Conservation (phyloP, 148 eudicot genomes). For the Silene conica region DNA sequence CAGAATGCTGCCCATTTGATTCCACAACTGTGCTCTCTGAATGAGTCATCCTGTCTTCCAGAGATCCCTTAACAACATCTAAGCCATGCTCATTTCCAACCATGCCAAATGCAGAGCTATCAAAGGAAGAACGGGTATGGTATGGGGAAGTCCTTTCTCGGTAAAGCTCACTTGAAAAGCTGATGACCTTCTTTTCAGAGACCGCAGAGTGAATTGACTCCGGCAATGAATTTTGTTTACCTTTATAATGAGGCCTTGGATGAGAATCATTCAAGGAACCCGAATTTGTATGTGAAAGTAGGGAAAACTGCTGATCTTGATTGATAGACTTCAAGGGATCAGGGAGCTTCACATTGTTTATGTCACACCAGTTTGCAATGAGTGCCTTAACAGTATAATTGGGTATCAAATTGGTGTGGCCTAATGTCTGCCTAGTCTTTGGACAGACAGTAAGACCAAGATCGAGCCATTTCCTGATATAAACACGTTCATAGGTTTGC, state of each 20-base stretch:
- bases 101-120: constrained; percentile 43
- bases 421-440: constrained; percentile 80
- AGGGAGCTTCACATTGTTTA: constrained; percentile 74
- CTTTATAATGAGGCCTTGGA: constrained; percentile 38
- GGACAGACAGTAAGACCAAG: constrained; percentile 95
- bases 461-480: constrained; percentile 85
- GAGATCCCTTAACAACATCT: constrained; percentile 39
- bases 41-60: constrained; percentile 41
- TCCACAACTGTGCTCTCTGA: constrained; percentile 46
- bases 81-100: constrained; percentile 41
- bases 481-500: constrained; percentile 89
- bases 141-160: constrained; percentile 41
- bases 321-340: constrained; percentile 61
- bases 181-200: constrained; percentile 32
- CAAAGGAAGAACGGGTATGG: constrained; percentile 56
- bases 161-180: constrained; percentile 40
- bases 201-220: constrained; percentile 35
- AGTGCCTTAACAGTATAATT: constrained; percentile 95
- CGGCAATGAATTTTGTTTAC: constrained; percentile 41
- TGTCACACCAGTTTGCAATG: constrained; percentile 91
- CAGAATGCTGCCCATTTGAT: constrained; percentile 34
- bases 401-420: constrained; percentile 86
- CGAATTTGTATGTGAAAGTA: constrained; percentile 36
- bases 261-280: constrained; percentile 32
- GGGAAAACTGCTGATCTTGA: constrained; percentile 44